A percentile compares a stretch with the other conserved stretches of the same genome.
Conservation (phyloP, 1,284 basidiomycete species). For the Afroboletus lepidellus region DNA sequence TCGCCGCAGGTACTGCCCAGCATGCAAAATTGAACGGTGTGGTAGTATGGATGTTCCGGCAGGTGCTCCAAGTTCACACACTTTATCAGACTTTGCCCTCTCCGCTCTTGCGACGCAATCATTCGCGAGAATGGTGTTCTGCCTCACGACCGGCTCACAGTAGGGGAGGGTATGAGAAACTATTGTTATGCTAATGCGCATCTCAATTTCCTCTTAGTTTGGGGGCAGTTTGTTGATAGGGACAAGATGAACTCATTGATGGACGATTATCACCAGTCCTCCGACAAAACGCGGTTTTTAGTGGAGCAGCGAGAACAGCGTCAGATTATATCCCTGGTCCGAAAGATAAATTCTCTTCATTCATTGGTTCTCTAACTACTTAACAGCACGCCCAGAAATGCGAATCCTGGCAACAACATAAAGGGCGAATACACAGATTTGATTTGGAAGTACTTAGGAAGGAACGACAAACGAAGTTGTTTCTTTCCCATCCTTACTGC, state of each 20-base stretch:
- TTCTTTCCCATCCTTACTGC: not conserved
- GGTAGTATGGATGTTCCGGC: not conserved
- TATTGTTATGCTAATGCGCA: not conserved
- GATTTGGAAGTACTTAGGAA: slow-evolving; percentile 8
- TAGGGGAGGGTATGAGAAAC: no score
- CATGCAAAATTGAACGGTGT: slow-evolving; percentile 13
- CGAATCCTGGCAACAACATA: slow-evolving; percentile 10
- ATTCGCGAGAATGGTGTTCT: not conserved
- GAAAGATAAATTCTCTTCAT: not conserved
- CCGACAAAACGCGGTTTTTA: slow-evolving; percentile 10
- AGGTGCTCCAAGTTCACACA: not conserved
- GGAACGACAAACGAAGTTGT: slow-evolving; percentile 11
- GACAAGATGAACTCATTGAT: slow-evolving; percentile 11
- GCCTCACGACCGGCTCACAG: no score
- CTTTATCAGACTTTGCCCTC: not conserved
- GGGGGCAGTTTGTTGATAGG: slow-evolving; percentile 5
- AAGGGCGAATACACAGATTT: slow-evolving; percentile 7
- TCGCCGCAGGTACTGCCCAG: slow-evolving; percentile 15
- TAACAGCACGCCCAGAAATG: slow-evolving; percentile 16
- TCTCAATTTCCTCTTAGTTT: not conserved
- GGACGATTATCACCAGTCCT: slow-evolving; percentile 10
- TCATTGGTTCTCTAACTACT: not conserved
- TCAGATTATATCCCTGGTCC: slow-evolving; percentile 4
- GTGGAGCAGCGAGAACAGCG: not conserved
- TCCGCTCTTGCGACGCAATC: slow-evolving; percentile 1